Conservation (phyloP, 2,329 filamentous ascomycete species). For the Diaporthe longicolla region DNA sequence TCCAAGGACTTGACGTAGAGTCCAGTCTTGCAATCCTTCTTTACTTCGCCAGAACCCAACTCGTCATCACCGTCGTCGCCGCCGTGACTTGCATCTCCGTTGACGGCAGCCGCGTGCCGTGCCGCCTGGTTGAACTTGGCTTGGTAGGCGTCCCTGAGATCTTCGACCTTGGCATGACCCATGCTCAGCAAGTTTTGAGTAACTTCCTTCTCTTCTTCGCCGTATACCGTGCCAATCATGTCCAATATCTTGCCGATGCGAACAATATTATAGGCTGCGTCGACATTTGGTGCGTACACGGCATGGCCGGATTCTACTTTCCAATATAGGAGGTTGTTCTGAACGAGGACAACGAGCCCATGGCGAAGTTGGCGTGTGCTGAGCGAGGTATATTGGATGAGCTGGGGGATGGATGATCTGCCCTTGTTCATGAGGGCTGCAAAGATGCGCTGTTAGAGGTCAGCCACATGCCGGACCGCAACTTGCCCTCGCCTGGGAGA, state of each 20-base stretch:
- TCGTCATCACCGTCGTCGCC: slow-evolving; percentile 51
- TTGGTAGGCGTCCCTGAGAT: slow-evolving; percentile 76
- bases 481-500: slow-evolving; percentile 29
- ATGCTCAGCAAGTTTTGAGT: slow-evolving; percentile 81
- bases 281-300: slow-evolving; percentile 87
- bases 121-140: slow-evolving; percentile 50
- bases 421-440: slow-evolving; percentile 83
- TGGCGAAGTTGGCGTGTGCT: slow-evolving; percentile 82
- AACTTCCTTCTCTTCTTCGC: slow-evolving; percentile 79
- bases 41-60: slow-evolving; percentile 53
- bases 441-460: slow-evolving; percentile 80
- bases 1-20: slow-evolving; percentile 59
- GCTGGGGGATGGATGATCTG: slow-evolving; percentile 77
- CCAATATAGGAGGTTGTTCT: slow-evolving; percentile 88
- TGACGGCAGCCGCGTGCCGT: slow-evolving; percentile 35
- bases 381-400: slow-evolving; percentile 81
- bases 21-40: slow-evolving; percentile 48
- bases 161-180: slow-evolving; percentile 81
- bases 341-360: slow-evolving; percentile 86
- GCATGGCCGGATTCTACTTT: slow-evolving; percentile 75
- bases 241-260: slow-evolving; percentile 87
- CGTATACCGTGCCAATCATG: slow-evolving; percentile 80
- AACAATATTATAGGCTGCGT: slow-evolving; percentile 84
- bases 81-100: slow-evolving; percentile 44
- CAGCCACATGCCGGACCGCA: slow-evolving; percentile 38